Evolutionary conservation across 2,329 filamentous ascomycete species (phyloP).

Genomic region (Pestalotiopsis sp.): DNA sequence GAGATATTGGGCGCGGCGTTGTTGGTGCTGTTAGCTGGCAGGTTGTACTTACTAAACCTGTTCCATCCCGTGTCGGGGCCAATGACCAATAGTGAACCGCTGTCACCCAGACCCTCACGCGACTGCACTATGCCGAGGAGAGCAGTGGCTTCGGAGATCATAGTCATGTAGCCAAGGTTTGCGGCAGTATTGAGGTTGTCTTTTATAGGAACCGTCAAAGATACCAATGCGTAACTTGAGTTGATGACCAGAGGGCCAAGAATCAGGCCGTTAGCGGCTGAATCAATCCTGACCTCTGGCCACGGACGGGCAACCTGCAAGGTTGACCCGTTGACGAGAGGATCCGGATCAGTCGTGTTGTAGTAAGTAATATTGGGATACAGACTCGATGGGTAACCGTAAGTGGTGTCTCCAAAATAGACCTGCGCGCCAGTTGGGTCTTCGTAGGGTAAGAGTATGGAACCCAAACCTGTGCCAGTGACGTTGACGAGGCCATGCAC

Average conservation of each 20-base stretch:
- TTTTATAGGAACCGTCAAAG: conserved; percentile 78
- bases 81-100: conserved; percentile 71
- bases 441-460: conserved; percentile 64
- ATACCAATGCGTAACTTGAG: conserved; percentile 73
- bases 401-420: conserved; percentile 60
- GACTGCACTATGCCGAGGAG: conserved; percentile 65
- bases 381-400: conserved; percentile 72
- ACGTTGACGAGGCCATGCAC: conserved; percentile 58
- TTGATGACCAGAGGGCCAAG: conserved; percentile 78
- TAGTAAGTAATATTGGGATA: conserved; percentile 80
- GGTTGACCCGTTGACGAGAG: conserved; percentile 40
- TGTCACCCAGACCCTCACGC: conserved; percentile 69
- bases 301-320: conserved; percentile 52
- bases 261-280: conserved; percentile 60
- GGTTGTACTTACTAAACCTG: conserved; percentile 51
- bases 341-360: conserved; percentile 43
- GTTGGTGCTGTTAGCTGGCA: conserved; percentile 51
- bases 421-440: conserved; percentile 59
- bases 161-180: conserved; percentile 81
- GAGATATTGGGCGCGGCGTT: conserved; percentile 38
- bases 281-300: conserved; percentile 50
- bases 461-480: conserved; percentile 52
- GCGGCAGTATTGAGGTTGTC: conserved; percentile 63
- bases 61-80: conserved; percentile 71
- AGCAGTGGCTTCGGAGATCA: conserved; percentile 70